A percentile compares a stretch with the other conserved stretches of the same genome.
Conservation (phyloP, 208 protist genomes). For the Leishmania martiniquensis region DNA sequence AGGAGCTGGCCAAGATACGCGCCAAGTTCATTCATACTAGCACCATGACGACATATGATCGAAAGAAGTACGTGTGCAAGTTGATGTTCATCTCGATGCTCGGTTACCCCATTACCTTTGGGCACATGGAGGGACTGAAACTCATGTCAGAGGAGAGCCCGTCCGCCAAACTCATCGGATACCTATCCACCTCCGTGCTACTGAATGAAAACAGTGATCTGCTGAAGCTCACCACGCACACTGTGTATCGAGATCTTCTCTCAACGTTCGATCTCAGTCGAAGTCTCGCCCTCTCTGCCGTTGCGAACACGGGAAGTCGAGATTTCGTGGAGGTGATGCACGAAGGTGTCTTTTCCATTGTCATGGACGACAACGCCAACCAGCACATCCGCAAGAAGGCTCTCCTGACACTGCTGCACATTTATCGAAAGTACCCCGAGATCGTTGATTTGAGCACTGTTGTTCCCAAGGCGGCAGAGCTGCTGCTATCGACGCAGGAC, state of each 20-base stretch:
- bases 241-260: slow-evolving; percentile 96
- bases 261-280: slow-evolving; percentile 91
- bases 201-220: slow-evolving; percentile 98
- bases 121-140: slow-evolving; percentile 98
- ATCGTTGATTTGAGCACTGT: slow-evolving; percentile 70
- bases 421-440: slow-evolving; percentile 96
- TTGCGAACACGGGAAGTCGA: slow-evolving; percentile 97
- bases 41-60: slow-evolving; percentile 94
- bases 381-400: slow-evolving; percentile 98
- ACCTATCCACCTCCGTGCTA: slow-evolving; percentile 96
- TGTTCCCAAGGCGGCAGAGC: slow-evolving; percentile 78
- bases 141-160: slow-evolving; percentile 96
- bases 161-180: slow-evolving; percentile 98
- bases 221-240: slow-evolving; percentile 98
- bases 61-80: slow-evolving; percentile 99
- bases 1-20: slow-evolving; percentile 99
- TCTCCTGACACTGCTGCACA: slow-evolving; percentile 95
- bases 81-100: slow-evolving; percentile 99
- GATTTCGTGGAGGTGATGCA: slow-evolving; percentile 98
- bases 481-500: slow-evolving; percentile 87
- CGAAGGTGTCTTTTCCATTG: slow-evolving; percentile 93
- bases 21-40: slow-evolving; percentile 94
- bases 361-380: slow-evolving; percentile 79
- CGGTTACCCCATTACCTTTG: slow-evolving; percentile 99
- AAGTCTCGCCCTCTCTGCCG: slow-evolving; percentile 96